A percentile compares a stretch with the other conserved stretches of the same genome.
Evolutionary conservation across 495 filamentous ascomycete genomes (phyloP).

Genomic region (Rostrohypoxylon terebratum): DNA sequence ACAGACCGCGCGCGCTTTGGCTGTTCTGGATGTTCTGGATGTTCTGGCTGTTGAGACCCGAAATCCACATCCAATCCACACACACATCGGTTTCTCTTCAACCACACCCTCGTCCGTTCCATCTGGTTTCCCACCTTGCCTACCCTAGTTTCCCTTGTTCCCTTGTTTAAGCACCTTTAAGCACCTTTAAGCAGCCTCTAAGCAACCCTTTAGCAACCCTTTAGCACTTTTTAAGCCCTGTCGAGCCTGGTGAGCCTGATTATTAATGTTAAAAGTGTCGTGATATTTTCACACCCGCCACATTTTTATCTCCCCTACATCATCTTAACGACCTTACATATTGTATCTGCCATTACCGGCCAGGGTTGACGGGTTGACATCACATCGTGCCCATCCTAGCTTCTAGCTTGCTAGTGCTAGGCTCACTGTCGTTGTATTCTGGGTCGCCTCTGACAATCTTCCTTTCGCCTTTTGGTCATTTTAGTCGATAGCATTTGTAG

Average conservation of each 20-base stretch:
- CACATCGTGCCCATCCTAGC: slow-evolving; percentile 47
- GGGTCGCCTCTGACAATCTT: slow-evolving; percentile 37
- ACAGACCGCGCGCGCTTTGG: not conserved
- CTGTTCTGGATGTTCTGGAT: too few relatives aligned
- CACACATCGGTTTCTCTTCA: slow-evolving; percentile 30
- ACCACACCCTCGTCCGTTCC: slow-evolving; percentile 46
- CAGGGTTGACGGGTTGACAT: slow-evolving; percentile 53
- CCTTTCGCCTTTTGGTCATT: slow-evolving; percentile 42
- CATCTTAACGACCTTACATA: slow-evolving; percentile 33
- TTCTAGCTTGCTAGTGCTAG: slow-evolving; percentile 40
- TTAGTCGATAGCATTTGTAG: slow-evolving; percentile 40
- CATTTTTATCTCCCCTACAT: slow-evolving; percentile 24
- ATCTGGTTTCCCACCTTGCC: not conserved
- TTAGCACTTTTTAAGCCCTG: not conserved
- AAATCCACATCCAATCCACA: slow-evolving; percentile 27
- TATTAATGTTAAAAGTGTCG: slow-evolving; percentile 50
- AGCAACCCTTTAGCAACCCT: too few relatives aligned
- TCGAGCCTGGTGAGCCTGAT: slow-evolving; percentile 30
- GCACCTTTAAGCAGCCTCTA: too few relatives aligned
- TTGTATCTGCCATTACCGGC: slow-evolving; percentile 49
- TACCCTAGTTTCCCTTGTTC: slow-evolving; percentile 17
- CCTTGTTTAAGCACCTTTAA: not conserved
- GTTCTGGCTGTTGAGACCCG: slow-evolving; percentile 21
- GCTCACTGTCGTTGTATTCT: slow-evolving; percentile 43
- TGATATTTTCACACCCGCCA: slow-evolving; percentile 54